These are phyloP conservation scores for Geotrichum europaeum DNA, from an alignment of 1,139 yeast genomes.

Conservation along the genomic window DNA sequence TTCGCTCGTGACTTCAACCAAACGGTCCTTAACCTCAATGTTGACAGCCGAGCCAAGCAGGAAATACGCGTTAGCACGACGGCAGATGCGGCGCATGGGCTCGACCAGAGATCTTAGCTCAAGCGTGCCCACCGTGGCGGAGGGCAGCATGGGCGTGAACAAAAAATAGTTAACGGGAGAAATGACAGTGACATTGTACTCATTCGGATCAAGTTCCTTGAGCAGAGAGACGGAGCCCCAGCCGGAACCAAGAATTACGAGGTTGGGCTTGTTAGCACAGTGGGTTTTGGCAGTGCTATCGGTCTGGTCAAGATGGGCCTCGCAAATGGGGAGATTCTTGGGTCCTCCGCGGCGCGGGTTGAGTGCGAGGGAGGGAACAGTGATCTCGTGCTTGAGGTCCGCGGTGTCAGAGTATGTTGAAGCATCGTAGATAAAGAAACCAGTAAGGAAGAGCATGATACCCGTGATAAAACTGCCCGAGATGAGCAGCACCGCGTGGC, in stretches of 20 bases:
- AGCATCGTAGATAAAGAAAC: constrained; percentile 54
- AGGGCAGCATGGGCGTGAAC: constrained; percentile 54
- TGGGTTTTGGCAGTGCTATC: constrained; percentile 42
- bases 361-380: constrained; percentile 46
- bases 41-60: constrained; percentile 52
- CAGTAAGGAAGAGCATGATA: constrained; percentile 26
- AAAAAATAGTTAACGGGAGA: constrained; percentile 57
- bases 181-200: constrained; percentile 53
- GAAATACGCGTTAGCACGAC: constrained; percentile 47
- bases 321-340: constrained; percentile 54
- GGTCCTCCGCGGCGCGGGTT: constrained; percentile 59
- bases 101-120: constrained; percentile 50
- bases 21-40: constrained; percentile 45
- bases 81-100: constrained; percentile 49
- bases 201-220: constrained; percentile 42
- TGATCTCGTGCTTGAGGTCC: constrained; percentile 36
- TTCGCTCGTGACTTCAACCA: constrained; percentile 47
- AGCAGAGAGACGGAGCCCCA: constrained; percentile 45
- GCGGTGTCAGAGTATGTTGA: constrained; percentile 43
- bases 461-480: constrained; percentile 8
- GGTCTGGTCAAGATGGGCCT: constrained; percentile 47
- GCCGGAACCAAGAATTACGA: constrained; percentile 55
- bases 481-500: constrained; percentile 3
- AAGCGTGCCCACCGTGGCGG: constrained; percentile 56
- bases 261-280: constrained; percentile 43